Evolutionary conservation across 345 rosid genomes (phyloP), one percentile per base, ranked within the genome.

Genomic region (Trapa bicornis): DNA sequence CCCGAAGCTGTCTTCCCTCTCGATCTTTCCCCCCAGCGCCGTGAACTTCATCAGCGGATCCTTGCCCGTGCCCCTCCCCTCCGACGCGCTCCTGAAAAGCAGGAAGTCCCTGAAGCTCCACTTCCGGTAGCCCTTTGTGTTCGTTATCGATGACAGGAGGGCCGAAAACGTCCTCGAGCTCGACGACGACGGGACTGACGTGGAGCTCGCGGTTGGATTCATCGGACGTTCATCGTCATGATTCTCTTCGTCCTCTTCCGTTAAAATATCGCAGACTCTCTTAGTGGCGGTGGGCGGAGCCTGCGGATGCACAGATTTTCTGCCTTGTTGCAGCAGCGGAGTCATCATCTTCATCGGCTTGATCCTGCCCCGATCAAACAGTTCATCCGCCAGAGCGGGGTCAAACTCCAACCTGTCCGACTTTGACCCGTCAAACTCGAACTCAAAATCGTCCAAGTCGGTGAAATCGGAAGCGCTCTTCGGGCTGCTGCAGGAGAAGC

Each of bases 361-460:
- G 64, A 82, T 82, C 72, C 80, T 75, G 10, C 86, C 86, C 56
- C 77, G 75, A 67, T 73, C 72, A 70, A 82, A 82, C 69, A 82
- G 72, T 74, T 82, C 86, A 33, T 82, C 83, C 0, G 86, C 86
- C 10, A 83, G 80, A 52, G 73, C 69, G 77, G 79, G 48, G 29
- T 22, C 29, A 22, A 22, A 22, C 29, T 22, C 29, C 29, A 22
- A 22, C 29, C 29, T 22, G 29, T 22, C 29, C 29, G 62, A 65
- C 5, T 35, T 32, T 0, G 71, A 71, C 9, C 83, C 75, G 13
- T 56, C 45, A 69, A 82, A 45, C 48, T 78, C 79, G 65, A 79
- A 76, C 72, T 74, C 78, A 16, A 69, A 76, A 45, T 45, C 48
- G 11, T 45, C 48, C 2, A 45, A 45, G 11, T 45, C 65, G 41